A percentile compares a stretch with the other conserved stretches of the same genome.
Evolutionary conservation across 176 grass and related monocot species (phyloP).

Genomic region (Puccinellia tenuiflora): DNA sequence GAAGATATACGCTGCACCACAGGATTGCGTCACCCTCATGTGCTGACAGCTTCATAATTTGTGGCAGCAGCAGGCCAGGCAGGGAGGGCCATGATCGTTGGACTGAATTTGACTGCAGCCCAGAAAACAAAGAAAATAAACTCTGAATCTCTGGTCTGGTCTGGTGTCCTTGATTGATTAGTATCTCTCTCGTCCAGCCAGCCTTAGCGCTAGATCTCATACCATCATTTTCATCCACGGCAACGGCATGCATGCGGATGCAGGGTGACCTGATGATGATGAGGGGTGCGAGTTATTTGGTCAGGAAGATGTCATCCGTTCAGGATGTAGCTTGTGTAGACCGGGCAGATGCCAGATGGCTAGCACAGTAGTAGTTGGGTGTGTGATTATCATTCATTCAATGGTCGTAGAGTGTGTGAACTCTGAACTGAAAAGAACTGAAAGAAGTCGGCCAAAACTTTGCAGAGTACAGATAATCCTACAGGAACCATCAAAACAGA

Average conservation of each 20-base stretch:
- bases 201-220: neutral
- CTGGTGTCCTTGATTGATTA: neutral
- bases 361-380: neutral
- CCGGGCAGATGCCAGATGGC: neutral
- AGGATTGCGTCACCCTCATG: neutral
- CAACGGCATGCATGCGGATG: neutral
- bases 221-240: neutral
- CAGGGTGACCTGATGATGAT: neutral
- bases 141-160: neutral
- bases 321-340: neutral
- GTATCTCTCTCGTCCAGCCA: neutral
- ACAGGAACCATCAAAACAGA: neutral
- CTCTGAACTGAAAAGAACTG: neutral
- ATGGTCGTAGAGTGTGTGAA: neutral
- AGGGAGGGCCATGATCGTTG: neutral
- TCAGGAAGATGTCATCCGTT: conserved; percentile 9
- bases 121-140: neutral
- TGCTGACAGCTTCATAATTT: conserved; percentile 11
- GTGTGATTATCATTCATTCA: neutral
- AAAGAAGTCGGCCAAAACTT: neutral
- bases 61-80: neutral
- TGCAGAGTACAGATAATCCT: neutral
- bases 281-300: neutral
- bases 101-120: conserved; percentile 15
- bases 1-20: conserved; percentile 5